Conservation (phyloP, 2,329 filamentous ascomycete genomes). For the Tolypocladium endophyticum region DNA sequence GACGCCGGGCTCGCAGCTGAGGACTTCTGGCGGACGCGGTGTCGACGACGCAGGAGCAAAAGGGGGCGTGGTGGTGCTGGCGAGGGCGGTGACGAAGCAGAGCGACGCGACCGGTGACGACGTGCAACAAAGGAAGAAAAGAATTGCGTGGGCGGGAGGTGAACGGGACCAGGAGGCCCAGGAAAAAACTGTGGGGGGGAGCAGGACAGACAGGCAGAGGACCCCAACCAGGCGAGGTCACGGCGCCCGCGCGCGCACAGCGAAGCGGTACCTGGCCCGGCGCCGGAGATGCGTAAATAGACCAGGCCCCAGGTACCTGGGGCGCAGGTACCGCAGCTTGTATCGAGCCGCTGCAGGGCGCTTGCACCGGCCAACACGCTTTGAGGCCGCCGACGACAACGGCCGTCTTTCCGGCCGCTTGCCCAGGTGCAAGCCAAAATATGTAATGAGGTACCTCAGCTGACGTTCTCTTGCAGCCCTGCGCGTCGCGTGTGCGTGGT, state of each 20-base stretch:
- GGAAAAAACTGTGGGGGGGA: constrained; percentile 9
- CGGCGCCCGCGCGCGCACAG: not conserved
- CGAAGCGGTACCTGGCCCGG: constrained; percentile 5
- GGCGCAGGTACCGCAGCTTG: not conserved
- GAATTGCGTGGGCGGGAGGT: constrained; percentile 13
- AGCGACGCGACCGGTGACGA: constrained; percentile 15
- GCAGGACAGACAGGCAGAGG: constrained; percentile 1
- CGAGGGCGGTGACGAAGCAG: constrained; percentile 6
- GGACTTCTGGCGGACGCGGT: not conserved
- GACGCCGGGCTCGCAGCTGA: not conserved
- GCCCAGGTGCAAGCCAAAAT: not conserved
- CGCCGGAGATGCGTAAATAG: constrained; percentile 1
- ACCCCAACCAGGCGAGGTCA: constrained; percentile 6
- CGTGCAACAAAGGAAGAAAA: constrained; percentile 16
- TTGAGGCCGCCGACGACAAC: not conserved
- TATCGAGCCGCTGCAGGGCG: not conserved
- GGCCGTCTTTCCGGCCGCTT: not conserved
- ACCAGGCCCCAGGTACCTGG: not conserved
- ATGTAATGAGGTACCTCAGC: no score
- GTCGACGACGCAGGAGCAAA: not conserved
- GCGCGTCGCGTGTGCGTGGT: not conserved
- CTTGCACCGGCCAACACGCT: not conserved
- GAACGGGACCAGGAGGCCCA: constrained; percentile 6
- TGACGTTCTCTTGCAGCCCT: not conserved
- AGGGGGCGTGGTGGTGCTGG: constrained; percentile 2